These are phyloP conservation scores for Cicer judaicum DNA, from an alignment of 306 rosid species.

Conservation along the genomic window DNA sequence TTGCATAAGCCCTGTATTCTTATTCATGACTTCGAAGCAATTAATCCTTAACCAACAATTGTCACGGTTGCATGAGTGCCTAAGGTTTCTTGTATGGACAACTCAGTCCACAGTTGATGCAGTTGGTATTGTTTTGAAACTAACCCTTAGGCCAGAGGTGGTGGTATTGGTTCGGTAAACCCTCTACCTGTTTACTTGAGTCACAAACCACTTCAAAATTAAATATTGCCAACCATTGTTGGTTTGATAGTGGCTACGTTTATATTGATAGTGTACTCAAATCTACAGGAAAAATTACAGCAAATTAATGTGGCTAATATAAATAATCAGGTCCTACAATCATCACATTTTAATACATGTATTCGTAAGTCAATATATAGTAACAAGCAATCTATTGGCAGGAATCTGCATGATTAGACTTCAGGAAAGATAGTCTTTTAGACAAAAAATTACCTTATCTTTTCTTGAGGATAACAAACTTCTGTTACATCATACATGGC, in stretches of 20 bases:
- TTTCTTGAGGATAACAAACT: slow-evolving; percentile 14
- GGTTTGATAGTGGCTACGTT: not conserved
- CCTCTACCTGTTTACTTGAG: not conserved
- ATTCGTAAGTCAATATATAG: slow-evolving; percentile 4
- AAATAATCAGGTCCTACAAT: slow-evolving; percentile 1
- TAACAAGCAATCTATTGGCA: slow-evolving; percentile 6
- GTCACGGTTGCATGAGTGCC: slow-evolving; percentile 14
- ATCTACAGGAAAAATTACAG: not conserved
- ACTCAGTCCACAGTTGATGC: slow-evolving; percentile 13
- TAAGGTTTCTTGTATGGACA: slow-evolving; percentile 15
- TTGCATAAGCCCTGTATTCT: slow-evolving; percentile 32
- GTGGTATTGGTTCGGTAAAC: not conserved
- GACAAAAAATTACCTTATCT: not conserved
- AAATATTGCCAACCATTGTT: not conserved
- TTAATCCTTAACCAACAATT: slow-evolving; percentile 22
- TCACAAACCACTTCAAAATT: not conserved
- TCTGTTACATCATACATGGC: slow-evolving; percentile 15
- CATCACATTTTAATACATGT: slow-evolving; percentile 6
- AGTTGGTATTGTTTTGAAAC: not conserved
- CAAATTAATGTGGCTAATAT: not conserved
- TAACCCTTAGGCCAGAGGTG: not conserved
- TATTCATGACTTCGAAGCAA: slow-evolving; percentile 19
- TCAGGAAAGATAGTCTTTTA: not conserved
- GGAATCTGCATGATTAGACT: slow-evolving; percentile 27
- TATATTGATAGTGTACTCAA: slow-evolving; percentile 10